A percentile compares a stretch with the other conserved stretches of the same genome.
Conservation (phyloP, 345 rosid species). For the Acer saccharum region DNA sequence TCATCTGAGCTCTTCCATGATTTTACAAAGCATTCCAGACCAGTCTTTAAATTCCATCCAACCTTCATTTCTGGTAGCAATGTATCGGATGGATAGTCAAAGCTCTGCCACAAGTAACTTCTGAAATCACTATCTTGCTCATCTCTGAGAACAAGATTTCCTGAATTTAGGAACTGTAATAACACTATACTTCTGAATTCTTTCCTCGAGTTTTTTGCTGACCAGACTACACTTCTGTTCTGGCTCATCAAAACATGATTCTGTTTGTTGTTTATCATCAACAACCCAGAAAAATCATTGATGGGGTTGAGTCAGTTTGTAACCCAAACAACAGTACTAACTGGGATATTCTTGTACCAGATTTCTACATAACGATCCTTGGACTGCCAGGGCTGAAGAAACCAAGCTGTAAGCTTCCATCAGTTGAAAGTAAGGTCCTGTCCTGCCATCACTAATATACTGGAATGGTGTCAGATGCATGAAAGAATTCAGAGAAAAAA, state of each 20-base stretch:
- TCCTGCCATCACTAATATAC: not conserved
- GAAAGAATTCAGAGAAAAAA: constrained; percentile 5
- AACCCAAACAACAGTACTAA: not conserved
- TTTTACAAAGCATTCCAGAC: constrained; percentile 23
- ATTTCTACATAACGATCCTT: too few species aligned
- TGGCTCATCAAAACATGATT: constrained; percentile 21
- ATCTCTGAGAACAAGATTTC: constrained; percentile 3
- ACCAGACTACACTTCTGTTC: constrained; percentile 24
- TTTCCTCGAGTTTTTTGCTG: not conserved
- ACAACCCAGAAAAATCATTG: constrained; percentile 35
- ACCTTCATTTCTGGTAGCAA: constrained; percentile 48
- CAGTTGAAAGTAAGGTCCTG: constrained; percentile 15
- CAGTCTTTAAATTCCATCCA: constrained; percentile 33
- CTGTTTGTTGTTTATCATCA: constrained; percentile 27
- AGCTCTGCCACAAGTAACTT: constrained; percentile 41
- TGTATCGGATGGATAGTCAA: constrained; percentile 45
- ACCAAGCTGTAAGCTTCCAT: constrained; percentile 8
- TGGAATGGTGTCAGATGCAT: constrained; percentile 23
- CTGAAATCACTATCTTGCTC: constrained; percentile 39
- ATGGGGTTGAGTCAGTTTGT: constrained; percentile 36
- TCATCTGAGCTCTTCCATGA: constrained; percentile 45
- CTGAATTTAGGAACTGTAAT: constrained; percentile 15
- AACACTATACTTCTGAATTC: constrained; percentile 21
- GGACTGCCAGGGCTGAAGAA: too few species aligned
- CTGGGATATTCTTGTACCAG: constrained; percentile 36